These are phyloP conservation scores for Nidularia sp. DNA, from an alignment of 768 basidiomycete genomes.

Conservation along the genomic window DNA sequence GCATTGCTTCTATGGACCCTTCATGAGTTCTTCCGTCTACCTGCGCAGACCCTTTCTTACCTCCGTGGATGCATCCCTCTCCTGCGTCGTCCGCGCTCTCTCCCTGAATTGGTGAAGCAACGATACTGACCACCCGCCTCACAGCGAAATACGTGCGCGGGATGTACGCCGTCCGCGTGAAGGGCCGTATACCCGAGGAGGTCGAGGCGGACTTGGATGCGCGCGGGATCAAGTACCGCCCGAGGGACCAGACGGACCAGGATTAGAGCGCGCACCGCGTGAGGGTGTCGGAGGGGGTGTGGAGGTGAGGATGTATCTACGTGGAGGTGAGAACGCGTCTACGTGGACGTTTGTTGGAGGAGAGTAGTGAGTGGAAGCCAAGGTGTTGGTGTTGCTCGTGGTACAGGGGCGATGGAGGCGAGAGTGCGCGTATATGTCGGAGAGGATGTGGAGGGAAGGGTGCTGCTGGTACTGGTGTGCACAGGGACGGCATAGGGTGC, in stretches of 20 bases:
- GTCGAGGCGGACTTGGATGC: slow-evolving; percentile 77
- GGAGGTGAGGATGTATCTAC: not conserved
- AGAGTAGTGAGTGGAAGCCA: not conserved
- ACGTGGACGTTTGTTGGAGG: not conserved
- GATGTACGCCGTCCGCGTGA: slow-evolving; percentile 90
- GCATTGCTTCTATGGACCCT: no score
- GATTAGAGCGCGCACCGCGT: slow-evolving; percentile 33
- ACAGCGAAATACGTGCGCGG: slow-evolving; percentile 87
- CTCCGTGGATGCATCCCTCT: no score
- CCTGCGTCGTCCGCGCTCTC: no score
- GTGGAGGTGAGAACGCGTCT: not conserved
- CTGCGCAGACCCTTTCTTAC: no score
- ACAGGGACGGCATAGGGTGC: no score
- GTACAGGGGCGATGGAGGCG: not conserved
- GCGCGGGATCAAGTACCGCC: slow-evolving; percentile 80
- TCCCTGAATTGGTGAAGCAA: no score
- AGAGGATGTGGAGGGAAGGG: no score
- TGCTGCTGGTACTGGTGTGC: no score
- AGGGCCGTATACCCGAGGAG: slow-evolving; percentile 81
- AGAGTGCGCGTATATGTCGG: not conserved
- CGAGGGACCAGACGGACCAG: slow-evolving; percentile 75
- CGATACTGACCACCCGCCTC: slow-evolving; percentile 1
- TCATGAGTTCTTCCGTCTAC: no score
- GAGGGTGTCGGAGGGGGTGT: not conserved
- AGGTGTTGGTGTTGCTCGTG: not conserved